Evolutionary conservation across 768 basidiomycete genomes (phyloP).

Genomic region (Boletus rufocinnamomeus): DNA sequence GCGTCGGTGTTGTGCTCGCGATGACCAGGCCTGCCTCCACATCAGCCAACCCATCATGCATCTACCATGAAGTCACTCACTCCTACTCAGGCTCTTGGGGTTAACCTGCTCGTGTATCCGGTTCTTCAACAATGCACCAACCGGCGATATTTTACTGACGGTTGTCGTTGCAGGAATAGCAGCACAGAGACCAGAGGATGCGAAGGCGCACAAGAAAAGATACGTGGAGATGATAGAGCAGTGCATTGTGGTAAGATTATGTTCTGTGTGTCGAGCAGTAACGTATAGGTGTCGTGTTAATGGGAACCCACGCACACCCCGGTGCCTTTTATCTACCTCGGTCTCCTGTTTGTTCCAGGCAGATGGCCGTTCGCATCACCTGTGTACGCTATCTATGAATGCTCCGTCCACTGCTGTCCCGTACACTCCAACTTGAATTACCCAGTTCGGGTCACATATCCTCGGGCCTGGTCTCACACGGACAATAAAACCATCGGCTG

Average conservation of each 20-base stretch:
- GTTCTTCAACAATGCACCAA: constrained; percentile 21
- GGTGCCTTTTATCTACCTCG: constrained; percentile 16
- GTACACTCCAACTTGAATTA: not conserved
- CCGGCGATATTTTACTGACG: not conserved
- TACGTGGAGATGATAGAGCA: constrained; percentile 7
- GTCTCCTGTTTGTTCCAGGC: constrained; percentile 1
- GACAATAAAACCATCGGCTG: not conserved
- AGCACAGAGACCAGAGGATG: constrained; percentile 20
- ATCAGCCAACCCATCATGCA: constrained; percentile 6
- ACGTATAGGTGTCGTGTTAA: not conserved
- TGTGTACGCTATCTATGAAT: constrained; percentile 11
- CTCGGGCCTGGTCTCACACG: not conserved
- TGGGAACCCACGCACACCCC: not conserved
- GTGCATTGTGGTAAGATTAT: constrained; percentile 14
- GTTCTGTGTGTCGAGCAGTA: not conserved
- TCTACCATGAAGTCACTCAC: constrained; percentile 8
- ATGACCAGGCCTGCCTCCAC: not conserved
- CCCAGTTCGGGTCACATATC: not conserved
- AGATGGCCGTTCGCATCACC: constrained; percentile 9
- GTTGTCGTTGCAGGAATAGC: constrained; percentile 6
- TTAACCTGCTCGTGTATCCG: constrained; percentile 24
- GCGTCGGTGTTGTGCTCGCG: not conserved
- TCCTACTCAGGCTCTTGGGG: constrained; percentile 12
- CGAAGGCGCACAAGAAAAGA: constrained; percentile 17
- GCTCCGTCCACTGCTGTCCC: too few species aligned